Evolutionary conservation across 2,329 filamentous ascomycete genomes (phyloP), one percentile per base, ranked within the genome.

Genomic region (Chrysosporium keratinophilum): DNA sequence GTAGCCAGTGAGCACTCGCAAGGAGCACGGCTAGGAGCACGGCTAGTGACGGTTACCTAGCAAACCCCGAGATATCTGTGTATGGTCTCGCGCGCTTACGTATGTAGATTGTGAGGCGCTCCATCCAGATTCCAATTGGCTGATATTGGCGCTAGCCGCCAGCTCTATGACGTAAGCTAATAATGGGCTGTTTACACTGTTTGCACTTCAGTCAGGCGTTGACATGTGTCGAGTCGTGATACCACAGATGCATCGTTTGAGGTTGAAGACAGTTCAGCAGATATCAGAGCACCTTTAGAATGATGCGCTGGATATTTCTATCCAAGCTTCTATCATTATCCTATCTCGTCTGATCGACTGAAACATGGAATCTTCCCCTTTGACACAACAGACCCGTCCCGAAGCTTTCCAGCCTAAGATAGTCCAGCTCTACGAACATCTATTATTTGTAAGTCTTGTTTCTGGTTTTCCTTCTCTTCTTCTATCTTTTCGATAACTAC

Each of bases 361-460:
- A 52, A 56, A 43, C 53, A 94, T 94, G 88, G 88, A 95, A 75
- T 79, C 83, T 63, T 97, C 91, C 67, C 93, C 93, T 59, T 80
- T 98, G 67, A 95, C 90, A 54, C 89, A 94, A 72, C 89, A 96
- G 77, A 82, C 82, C 71, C 82, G 88, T 64, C 93, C 91, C 52
- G 86, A 94, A 69, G 81, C 85, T 40, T 96, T 98, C 68, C 86
- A 94, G 71, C 91, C 87, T 52, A 98, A 98, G 75, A 87, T 98
- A 61, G 85, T 95, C 57, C 79, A 86, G 69, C 81, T 97, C 50
- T 98, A 98, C 71, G 82, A 90, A 64, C 79, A 81, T 60, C 76
- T 97, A 17, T 91, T 97, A 76, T 73, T 72, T 63, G 78, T 81
- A 70, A 54, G 65, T 55, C 14, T 12, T 33, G 28, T n/a, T 5